Conservation (phyloP, 805 yeast genomes). For the Candida succiphila region DNA sequence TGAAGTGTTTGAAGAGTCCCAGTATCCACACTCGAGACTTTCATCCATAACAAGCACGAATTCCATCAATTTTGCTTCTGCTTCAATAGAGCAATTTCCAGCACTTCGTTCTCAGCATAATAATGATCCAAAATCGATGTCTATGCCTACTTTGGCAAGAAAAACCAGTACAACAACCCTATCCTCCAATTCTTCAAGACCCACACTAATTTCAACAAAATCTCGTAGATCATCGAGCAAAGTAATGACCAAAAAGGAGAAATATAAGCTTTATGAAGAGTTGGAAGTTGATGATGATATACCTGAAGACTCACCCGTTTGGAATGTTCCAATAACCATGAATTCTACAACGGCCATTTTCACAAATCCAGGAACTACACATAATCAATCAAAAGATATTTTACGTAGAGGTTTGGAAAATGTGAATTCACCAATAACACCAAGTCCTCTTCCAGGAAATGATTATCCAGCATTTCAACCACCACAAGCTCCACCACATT, state of each 20-base stretch:
- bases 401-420: constrained; percentile 16
- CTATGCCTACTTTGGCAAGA: neutral
- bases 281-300: constrained; percentile 25
- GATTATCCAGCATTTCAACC: neutral
- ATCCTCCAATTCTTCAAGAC: neutral
- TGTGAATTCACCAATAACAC: constrained; percentile 24
- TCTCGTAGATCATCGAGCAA: constrained; percentile 1
- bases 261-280: constrained; percentile 20
- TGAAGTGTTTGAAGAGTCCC: too few relatives aligned
- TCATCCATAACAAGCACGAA: constrained; percentile 4
- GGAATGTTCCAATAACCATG: constrained; percentile 44
- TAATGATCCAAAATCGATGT: too few relatives aligned
- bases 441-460: constrained; percentile 33
- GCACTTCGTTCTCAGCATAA: neutral
- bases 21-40: neutral
- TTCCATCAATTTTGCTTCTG: constrained; percentile 10
- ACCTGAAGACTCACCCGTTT: constrained; percentile 30
- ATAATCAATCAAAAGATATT: constrained; percentile 4
- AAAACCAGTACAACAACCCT: neutral
- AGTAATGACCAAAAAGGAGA: constrained; percentile 13
- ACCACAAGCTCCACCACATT: constrained; percentile 6
- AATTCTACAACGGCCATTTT: constrained; percentile 21
- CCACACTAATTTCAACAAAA: neutral
- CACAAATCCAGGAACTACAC: neutral
- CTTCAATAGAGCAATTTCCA: neutral